Conservation (phyloP, 1,284 basidiomycete genomes). For the Puccinia triticina region DNA sequence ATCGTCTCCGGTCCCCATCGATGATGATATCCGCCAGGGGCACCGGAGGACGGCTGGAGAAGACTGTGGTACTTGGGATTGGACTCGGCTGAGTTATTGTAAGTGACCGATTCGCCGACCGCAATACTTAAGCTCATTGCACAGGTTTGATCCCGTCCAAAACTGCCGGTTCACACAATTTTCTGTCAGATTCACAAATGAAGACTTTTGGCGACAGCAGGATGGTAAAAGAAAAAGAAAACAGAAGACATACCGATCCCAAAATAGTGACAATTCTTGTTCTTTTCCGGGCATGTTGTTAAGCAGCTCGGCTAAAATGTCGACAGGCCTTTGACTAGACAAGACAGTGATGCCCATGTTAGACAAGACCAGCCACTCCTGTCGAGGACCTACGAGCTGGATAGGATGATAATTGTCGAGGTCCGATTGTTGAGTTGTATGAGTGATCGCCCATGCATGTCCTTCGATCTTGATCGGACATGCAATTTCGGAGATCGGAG, state of each 20-base stretch:
- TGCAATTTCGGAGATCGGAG: slow-evolving; percentile 71
- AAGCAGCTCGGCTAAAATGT: slow-evolving; percentile 69
- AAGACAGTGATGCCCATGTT: slow-evolving; percentile 81
- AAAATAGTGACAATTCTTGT: slow-evolving; percentile 58
- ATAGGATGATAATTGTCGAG: slow-evolving; percentile 61
- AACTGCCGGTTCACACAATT: slow-evolving; percentile 64
- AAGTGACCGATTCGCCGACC: slow-evolving; percentile 59
- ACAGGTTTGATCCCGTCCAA: slow-evolving; percentile 83
- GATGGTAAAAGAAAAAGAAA: not conserved
- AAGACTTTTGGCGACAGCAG: not conserved
- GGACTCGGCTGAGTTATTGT: slow-evolving; percentile 2
- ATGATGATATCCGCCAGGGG: slow-evolving; percentile 47
- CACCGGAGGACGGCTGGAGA: not conserved
- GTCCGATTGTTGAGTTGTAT: slow-evolving; percentile 59
- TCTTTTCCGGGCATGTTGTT: slow-evolving; percentile 56
- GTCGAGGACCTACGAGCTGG: slow-evolving; percentile 65
- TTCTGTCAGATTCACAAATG: not conserved
- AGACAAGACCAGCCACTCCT: slow-evolving; percentile 81
- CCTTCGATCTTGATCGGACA: slow-evolving; percentile 76
- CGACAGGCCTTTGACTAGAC: slow-evolving; percentile 79
- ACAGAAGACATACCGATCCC: slow-evolving; percentile 55
- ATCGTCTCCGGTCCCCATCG: slow-evolving; percentile 57
- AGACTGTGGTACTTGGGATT: not conserved
- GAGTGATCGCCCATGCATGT: slow-evolving; percentile 75
- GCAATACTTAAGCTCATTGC: slow-evolving; percentile 80